Conservation (phyloP, 495 filamentous ascomycete genomes). For the Pyrenopolyporus hunteri region DNA sequence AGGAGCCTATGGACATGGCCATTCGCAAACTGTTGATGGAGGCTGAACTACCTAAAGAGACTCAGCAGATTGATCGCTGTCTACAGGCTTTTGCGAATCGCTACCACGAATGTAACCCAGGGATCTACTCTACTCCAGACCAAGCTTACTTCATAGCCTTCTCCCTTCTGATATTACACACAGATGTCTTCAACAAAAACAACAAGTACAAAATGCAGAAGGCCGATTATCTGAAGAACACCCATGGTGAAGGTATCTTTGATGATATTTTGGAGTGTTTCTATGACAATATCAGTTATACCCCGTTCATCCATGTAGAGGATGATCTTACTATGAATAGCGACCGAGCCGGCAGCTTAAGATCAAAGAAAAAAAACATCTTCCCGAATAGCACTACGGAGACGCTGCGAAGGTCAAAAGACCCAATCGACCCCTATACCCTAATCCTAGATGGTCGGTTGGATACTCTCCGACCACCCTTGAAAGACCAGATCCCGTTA, state of each 20-base stretch:
- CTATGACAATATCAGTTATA: slow-evolving; percentile 98
- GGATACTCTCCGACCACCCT: slow-evolving; percentile 77
- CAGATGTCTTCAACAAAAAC: slow-evolving; percentile 98
- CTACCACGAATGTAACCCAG: slow-evolving; percentile 98
- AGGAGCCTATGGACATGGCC: slow-evolving; percentile 97
- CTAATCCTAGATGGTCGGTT: slow-evolving; percentile 89
- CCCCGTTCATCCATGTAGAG: slow-evolving; percentile 95
- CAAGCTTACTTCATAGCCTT: slow-evolving; percentile 98
- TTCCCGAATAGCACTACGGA: slow-evolving; percentile 73
- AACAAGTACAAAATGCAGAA: slow-evolving; percentile 99
- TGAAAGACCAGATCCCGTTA: slow-evolving; percentile 89
- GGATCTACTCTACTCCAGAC: slow-evolving; percentile 89
- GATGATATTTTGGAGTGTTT: slow-evolving; percentile 94
- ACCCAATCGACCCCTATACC: slow-evolving; percentile 93
- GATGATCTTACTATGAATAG: slow-evolving; percentile 84
- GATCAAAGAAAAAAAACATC: slow-evolving; percentile 68
- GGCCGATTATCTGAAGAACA: slow-evolving; percentile 93
- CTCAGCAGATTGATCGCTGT: slow-evolving; percentile 95
- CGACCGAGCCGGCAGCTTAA: slow-evolving; percentile 73
- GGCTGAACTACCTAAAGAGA: slow-evolving; percentile 93
- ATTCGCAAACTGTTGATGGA: slow-evolving; percentile 95
- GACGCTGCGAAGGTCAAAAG: slow-evolving; percentile 68
- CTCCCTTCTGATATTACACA: slow-evolving; percentile 93
- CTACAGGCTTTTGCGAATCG: slow-evolving; percentile 93
- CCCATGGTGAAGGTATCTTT: slow-evolving; percentile 82